Base-by-base conservation (phyloP, 2,329 filamentous ascomycete genomes). In the Xenoacremonium recifei region DNA sequence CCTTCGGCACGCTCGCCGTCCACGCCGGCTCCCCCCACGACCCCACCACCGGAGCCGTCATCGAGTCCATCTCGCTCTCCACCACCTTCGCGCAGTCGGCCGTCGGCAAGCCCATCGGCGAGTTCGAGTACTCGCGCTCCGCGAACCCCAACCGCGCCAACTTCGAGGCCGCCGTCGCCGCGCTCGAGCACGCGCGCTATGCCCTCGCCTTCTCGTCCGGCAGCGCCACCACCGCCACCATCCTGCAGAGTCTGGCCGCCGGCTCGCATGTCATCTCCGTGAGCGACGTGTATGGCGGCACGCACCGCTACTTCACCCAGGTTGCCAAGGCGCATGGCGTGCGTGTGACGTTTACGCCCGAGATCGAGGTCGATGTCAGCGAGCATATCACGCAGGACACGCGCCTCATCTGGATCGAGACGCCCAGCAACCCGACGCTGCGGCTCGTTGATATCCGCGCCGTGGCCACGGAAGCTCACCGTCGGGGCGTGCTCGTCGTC, bases 261-360 rank as follows among this genome's bases (percentile, higher is more conserved):
- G 91, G 90, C 49, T 93, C 89, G 35, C 93, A 99, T 71, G 89
- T 99, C 59, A 85, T 99, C 58, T 96, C 90, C 48, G 89, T 99
- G 35, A 95, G 90, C 34, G 93, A 99, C 66, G 91, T 99, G 58
- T 99, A 99, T 67, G 93, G 93, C 56, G 93, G 93, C 57, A 99
- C 93, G 31, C 93, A 99, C 73, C 81, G 93, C 60, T 99, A 99
- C 76, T 99, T 99, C 76, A 99, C 93, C 53, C 91, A 96, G 72
- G 93, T 97, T 37, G 93, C 93, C 43, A 84, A 89, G 59, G 90
- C 93, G 19, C 93, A 99, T 67, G 89, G 92, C 59, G 89, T 99
- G 40, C 82, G 87, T 57, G 93, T 97, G 48, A 95, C 92, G 37
- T 99, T 99, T 68, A 92, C 90, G 5, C 89, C 90, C 9, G 84